A percentile compares a stretch with the other conserved stretches of the same genome.
phyloP scores from a whole-genome alignment of 805 yeast genomes.

The Ogataea neopini region DNA sequence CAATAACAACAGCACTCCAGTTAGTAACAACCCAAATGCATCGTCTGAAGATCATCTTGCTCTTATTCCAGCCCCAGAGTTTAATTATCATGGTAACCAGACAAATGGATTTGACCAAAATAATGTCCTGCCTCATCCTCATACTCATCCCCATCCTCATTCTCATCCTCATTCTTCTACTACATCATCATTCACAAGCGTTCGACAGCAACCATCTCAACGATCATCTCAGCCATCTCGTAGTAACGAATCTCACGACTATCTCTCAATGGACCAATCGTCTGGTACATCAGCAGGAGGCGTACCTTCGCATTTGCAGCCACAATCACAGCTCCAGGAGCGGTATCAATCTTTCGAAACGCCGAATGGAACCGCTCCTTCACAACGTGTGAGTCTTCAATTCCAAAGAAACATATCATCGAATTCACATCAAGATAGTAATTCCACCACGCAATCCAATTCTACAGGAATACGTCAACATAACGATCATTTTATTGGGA shows the following conservation, averaged over 20 bases:
- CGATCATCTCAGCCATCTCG: slow-evolving; percentile 5
- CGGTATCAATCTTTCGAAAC: slow-evolving; percentile 22
- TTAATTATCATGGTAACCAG: slow-evolving; percentile 11
- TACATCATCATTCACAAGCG: not conserved
- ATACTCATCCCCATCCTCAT: no score
- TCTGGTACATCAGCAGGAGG: not conserved
- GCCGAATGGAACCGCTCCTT: slow-evolving; percentile 6
- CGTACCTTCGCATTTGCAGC: not conserved
- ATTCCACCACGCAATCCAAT: not conserved
- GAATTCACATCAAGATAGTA: not conserved
- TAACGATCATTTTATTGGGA: slow-evolving; percentile 1
- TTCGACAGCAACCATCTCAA: slow-evolving; percentile 6
- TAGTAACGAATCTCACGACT: slow-evolving; percentile 18
- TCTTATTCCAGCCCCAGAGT: slow-evolving; percentile 21
- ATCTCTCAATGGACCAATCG: slow-evolving; percentile 15
- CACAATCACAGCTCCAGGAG: slow-evolving; percentile 11
- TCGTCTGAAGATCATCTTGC: slow-evolving; percentile 9
- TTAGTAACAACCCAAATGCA: not conserved
- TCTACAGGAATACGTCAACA: not conserved
- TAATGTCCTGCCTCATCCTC: slow-evolving; percentile 1
- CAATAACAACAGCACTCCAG: slow-evolving; percentile 3
- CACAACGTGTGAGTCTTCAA: slow-evolving; percentile 9
- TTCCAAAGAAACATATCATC: slow-evolving; percentile 6
- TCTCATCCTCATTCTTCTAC: no score
- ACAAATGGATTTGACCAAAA: slow-evolving; percentile 8